These are phyloP conservation scores for Botrytis sinoallii DNA, from an alignment of 2,329 filamentous ascomycete genomes.

Conservation along the genomic window DNA sequence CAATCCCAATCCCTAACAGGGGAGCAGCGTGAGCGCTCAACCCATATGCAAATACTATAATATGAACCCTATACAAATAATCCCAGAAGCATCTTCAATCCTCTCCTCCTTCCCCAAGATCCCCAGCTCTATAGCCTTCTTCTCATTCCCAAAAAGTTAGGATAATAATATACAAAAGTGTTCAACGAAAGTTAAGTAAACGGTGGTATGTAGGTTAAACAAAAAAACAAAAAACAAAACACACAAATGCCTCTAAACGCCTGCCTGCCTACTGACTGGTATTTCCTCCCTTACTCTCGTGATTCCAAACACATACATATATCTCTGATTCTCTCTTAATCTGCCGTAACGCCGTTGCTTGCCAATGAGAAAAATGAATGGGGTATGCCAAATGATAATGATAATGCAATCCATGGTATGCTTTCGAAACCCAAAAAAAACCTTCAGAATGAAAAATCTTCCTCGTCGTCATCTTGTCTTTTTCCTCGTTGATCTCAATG, in stretches of 20 bases:
- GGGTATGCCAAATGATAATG: conserved; percentile 12
- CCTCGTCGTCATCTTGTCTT: not conserved
- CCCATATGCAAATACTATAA: conserved; percentile 12
- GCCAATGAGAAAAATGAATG: not conserved
- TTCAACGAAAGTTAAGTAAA: not conserved
- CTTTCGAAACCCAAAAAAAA: not conserved
- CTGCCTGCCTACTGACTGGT: conserved; percentile 8
- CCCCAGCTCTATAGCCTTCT: not conserved
- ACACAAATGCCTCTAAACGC: conserved; percentile 5
- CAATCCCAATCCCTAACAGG: not conserved
- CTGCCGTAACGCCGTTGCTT: conserved; percentile 13
- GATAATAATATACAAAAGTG: conserved; percentile 6
- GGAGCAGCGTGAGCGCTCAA: conserved; percentile 15
- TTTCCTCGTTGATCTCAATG: conserved; percentile 12
- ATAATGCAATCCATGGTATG: conserved; percentile 9
- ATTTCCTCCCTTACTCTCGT: conserved; percentile 12
- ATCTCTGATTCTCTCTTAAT: not conserved
- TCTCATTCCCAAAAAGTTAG: not conserved
- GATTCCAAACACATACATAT: conserved; percentile 1
- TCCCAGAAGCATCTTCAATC: not conserved
- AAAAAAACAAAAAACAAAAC: not conserved
- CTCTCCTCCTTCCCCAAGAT: not conserved
- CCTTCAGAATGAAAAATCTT: not conserved
- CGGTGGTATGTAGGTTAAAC: not conserved
- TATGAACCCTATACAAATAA: not conserved